Percentiles rank a stretch among this genome's conserved stretches.
Conservation (phyloP, 768 basidiomycete genomes). For the Neoboletus magnificus region DNA sequence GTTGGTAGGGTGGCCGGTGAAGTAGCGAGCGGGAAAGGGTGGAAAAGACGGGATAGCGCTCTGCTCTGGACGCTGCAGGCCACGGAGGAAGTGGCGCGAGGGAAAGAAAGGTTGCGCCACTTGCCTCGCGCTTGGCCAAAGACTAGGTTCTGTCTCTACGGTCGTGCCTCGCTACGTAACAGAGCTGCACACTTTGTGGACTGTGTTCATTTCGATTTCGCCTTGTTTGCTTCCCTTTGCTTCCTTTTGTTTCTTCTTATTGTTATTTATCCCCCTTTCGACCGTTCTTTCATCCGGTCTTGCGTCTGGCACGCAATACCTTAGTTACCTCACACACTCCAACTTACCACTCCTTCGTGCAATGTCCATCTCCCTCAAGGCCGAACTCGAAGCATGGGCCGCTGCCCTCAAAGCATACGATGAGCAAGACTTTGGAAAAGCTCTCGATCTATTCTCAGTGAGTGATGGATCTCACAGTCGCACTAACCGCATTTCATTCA, state of each 20-base stretch:
- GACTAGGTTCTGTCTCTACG: too few species aligned
- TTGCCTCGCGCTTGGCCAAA: too few species aligned
- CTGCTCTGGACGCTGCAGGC: too few species aligned
- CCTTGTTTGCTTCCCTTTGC: not conserved
- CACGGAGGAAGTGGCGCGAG: too few species aligned
- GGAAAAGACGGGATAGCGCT: too few species aligned
- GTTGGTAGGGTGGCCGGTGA: too few species aligned
- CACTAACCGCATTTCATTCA: not conserved
- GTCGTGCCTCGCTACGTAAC: too few species aligned
- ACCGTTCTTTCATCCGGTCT: constrained; percentile 11
- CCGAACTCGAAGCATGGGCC: constrained; percentile 82
- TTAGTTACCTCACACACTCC: not conserved
- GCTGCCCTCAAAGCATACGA: constrained; percentile 89
- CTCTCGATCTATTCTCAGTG: constrained; percentile 75
- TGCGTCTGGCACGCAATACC: constrained; percentile 28
- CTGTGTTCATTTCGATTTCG: constrained; percentile 18
- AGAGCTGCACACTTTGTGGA: constrained; percentile 17
- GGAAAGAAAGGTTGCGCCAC: too few species aligned
- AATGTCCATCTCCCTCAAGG: constrained; percentile 52
- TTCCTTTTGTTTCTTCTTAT: not conserved
- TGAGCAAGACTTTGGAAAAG: constrained; percentile 70
- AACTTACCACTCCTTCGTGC: constrained; percentile 2
- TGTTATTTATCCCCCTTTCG: not conserved
- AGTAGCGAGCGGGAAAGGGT: too few species aligned
- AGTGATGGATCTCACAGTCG: constrained; percentile 21